These are phyloP conservation scores for Colletotrichum eleusines DNA, from an alignment of 2,329 filamentous ascomycete species.

Conservation along the genomic window DNA sequence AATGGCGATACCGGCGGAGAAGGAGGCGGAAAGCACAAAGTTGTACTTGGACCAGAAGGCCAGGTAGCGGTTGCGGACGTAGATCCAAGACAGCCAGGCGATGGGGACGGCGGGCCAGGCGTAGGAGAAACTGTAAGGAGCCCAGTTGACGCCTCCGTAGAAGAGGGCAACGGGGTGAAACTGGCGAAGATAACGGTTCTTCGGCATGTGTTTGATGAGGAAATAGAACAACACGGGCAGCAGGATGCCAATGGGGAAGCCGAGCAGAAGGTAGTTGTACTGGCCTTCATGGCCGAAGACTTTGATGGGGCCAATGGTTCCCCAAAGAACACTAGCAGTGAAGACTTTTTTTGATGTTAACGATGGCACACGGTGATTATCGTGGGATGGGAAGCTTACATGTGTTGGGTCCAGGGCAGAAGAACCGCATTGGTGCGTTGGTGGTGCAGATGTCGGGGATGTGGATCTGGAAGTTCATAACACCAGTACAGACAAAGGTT, in stretches of 20 bases:
- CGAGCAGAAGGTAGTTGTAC: constrained; percentile 61
- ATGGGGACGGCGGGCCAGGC: constrained; percentile 43
- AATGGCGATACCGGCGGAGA: constrained; percentile 50
- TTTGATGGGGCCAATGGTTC: constrained; percentile 63
- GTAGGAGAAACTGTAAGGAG: constrained; percentile 55
- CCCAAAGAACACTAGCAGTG: constrained; percentile 63
- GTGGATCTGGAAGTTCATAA: constrained; percentile 60
- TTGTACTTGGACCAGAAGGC: constrained; percentile 57
- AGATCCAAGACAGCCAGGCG: constrained; percentile 43
- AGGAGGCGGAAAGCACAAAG: constrained; percentile 50
- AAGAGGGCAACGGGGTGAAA: constrained; percentile 63
- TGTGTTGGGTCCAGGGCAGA: constrained; percentile 65
- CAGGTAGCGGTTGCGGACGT: constrained; percentile 52
- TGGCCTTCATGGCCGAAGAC: constrained; percentile 62
- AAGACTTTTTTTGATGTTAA: constrained; percentile 52
- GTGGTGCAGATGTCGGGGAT: constrained; percentile 63
- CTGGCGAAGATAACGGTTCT: constrained; percentile 51
- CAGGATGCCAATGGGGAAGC: constrained; percentile 63
- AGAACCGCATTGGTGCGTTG: constrained; percentile 61
- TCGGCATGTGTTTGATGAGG: constrained; percentile 56
- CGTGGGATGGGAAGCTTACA: constrained; percentile 43
- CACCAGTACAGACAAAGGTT: constrained; percentile 63
- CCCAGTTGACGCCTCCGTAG: constrained; percentile 60
- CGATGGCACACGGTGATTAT: accelerated
- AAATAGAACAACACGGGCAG: constrained; percentile 59